Conservation (phyloP, 352 stramenopile genomes). For the Thraustochytrium sp. region DNA sequence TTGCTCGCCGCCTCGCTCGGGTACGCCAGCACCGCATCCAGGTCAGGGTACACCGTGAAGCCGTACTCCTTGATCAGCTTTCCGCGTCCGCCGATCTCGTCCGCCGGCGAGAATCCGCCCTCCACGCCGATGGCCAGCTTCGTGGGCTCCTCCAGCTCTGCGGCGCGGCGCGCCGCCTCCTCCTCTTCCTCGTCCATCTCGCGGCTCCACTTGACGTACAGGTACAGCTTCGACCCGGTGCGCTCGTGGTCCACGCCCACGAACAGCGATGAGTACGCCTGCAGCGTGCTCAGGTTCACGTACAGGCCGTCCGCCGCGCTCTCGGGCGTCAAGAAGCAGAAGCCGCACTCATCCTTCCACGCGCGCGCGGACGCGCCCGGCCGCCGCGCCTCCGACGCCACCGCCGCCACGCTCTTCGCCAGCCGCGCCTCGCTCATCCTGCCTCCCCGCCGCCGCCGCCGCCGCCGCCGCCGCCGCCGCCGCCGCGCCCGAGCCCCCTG, state of each 20-base stretch:
- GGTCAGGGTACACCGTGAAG: slow-evolving; percentile 44
- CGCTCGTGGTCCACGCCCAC: slow-evolving; percentile 60
- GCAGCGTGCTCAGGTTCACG: slow-evolving; percentile 86
- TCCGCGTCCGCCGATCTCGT: slow-evolving; percentile 72
- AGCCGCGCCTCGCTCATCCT: too few relatives aligned
- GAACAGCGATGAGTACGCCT: slow-evolving; percentile 75
- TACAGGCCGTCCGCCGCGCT: slow-evolving; percentile 61
- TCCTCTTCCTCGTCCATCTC: slow-evolving; percentile 44
- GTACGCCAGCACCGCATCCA: neutral
- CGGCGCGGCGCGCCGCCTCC: neutral
- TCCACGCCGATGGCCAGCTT: slow-evolving; percentile 91
- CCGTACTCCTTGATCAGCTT: slow-evolving; percentile 55
- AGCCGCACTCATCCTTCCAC: slow-evolving; percentile 94
- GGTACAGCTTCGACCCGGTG: slow-evolving; percentile 57
- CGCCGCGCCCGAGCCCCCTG: too few relatives aligned
- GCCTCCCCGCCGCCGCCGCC: too few relatives aligned
- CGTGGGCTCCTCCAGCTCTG: slow-evolving; percentile 56
- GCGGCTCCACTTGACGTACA: slow-evolving; percentile 61
- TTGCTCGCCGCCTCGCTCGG: neutral
- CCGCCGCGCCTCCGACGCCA: slow-evolving; percentile 49
- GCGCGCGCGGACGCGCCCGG: slow-evolving; percentile 67
- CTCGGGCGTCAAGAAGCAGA: slow-evolving; percentile 89
- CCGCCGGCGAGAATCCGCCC: slow-evolving; percentile 85
- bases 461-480: too few relatives aligned
- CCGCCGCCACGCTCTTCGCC: neutral